Conservation (phyloP, 441 rosid genomes). For the Macaranga tanarius region DNA sequence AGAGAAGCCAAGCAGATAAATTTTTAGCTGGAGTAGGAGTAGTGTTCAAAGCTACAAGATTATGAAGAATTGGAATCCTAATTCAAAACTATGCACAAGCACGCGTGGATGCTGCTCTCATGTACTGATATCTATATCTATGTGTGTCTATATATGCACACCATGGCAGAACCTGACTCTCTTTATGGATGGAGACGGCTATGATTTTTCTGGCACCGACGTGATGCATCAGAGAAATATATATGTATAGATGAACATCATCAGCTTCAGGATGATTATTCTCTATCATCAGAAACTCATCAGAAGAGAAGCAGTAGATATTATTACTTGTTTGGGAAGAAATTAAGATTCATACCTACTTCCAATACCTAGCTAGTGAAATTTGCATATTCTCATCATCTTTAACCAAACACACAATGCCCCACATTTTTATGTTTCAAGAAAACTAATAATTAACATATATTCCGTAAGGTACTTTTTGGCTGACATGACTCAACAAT, state of each 20-base stretch:
- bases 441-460: constrained; percentile 2
- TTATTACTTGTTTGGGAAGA: constrained; percentile 9
- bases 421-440: constrained; percentile 4
- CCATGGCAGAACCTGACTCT: neutral
- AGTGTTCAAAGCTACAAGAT: too few species aligned
- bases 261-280: neutral
- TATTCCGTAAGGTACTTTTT: constrained; percentile 11
- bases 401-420: neutral
- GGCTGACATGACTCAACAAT: constrained; percentile 9
- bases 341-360: neutral
- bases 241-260: too few species aligned
- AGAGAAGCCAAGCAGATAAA: too few species aligned
- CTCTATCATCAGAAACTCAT: neutral
- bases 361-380: neutral
- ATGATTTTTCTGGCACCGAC: neutral
- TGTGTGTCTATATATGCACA: too few species aligned
- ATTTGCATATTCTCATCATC: constrained; percentile 4
- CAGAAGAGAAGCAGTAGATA: too few species aligned
- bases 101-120: too few species aligned
- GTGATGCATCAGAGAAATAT: neutral
- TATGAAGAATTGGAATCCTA: too few species aligned
- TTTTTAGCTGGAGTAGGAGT: too few species aligned
- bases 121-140: too few species aligned
- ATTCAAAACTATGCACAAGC: too few species aligned
- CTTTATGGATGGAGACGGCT: neutral